These are phyloP conservation scores for Ceratocystis eucalypticola DNA, from an alignment of 2,329 filamentous ascomycete species.

Conservation along the genomic window DNA sequence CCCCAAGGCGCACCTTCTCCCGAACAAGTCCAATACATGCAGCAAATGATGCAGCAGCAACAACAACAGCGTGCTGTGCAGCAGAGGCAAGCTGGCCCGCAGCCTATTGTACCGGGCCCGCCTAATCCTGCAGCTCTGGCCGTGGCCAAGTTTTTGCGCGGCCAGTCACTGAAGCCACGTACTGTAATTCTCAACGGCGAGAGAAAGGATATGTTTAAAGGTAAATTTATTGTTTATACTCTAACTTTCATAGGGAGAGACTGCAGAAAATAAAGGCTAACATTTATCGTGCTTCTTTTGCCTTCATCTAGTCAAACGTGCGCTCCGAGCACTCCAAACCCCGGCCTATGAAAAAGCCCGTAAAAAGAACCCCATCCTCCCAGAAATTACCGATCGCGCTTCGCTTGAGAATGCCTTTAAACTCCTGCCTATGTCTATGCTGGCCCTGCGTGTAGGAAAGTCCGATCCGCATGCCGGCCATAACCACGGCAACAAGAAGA, in stretches of 20 bases:
- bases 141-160: slow-evolving; percentile 72
- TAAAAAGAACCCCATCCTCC: slow-evolving; percentile 79
- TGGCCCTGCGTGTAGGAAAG: slow-evolving; percentile 81
- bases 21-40: slow-evolving; percentile 12
- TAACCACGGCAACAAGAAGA: slow-evolving; percentile 60
- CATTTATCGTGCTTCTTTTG: not conserved
- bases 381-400: slow-evolving; percentile 73
- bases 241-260: not conserved
- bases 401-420: slow-evolving; percentile 91
- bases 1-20: not conserved
- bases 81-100: slow-evolving; percentile 33
- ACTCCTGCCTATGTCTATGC: slow-evolving; percentile 82
- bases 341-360: slow-evolving; percentile 80
- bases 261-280: not conserved
- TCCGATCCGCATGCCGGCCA: slow-evolving; percentile 47
- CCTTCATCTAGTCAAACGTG: slow-evolving; percentile 65
- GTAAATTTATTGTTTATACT: slow-evolving; percentile 32
- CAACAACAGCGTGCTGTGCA: slow-evolving; percentile 22
- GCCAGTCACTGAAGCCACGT: slow-evolving; percentile 73
- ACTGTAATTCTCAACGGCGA: slow-evolving; percentile 92
- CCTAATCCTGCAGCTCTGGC: slow-evolving; percentile 82
- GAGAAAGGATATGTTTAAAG: slow-evolving; percentile 96
- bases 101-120: slow-evolving; percentile 62
- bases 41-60: slow-evolving; percentile 16
- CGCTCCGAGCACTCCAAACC: slow-evolving; percentile 77